Evolutionary conservation across 345 rosid species (phyloP).

Genomic region (Eucalyptus virginea): DNA sequence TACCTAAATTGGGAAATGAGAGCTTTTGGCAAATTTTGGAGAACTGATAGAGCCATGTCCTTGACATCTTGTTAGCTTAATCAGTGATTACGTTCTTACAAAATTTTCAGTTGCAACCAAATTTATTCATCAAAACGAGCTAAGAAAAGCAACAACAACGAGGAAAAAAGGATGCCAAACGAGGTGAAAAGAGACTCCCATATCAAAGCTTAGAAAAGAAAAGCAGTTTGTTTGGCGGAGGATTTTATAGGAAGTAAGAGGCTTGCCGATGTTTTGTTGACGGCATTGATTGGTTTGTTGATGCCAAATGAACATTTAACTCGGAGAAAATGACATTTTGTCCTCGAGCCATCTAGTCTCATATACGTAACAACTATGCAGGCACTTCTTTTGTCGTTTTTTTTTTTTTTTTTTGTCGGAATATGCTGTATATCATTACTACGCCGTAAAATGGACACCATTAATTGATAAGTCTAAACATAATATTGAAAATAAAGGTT

Average conservation of each 20-base stretch:
- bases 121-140: neutral
- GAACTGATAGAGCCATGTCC: too few species aligned
- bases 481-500: too few species aligned
- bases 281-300: neutral
- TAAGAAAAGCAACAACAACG: neutral
- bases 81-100: too few species aligned
- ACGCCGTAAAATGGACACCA: too few species aligned
- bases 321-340: neutral
- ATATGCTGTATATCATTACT: too few species aligned
- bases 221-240: neutral
- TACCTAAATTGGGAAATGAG: too few species aligned
- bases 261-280: neutral
- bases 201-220: neutral
- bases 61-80: too few species aligned
- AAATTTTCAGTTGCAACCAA: neutral
- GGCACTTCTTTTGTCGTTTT: neutral
- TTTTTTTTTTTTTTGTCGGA: too few species aligned
- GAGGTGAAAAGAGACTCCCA: neutral
- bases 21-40: accelerated
- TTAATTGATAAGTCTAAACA: too few species aligned
- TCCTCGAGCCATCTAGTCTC: neutral
- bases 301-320: neutral
- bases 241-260: neutral
- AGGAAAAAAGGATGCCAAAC: neutral
- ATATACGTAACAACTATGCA: neutral